Evolutionary conservation across 345 rosid species (phyloP), one percentile per base, ranked within the genome.

Genomic region (Salix arbutifolia): DNA sequence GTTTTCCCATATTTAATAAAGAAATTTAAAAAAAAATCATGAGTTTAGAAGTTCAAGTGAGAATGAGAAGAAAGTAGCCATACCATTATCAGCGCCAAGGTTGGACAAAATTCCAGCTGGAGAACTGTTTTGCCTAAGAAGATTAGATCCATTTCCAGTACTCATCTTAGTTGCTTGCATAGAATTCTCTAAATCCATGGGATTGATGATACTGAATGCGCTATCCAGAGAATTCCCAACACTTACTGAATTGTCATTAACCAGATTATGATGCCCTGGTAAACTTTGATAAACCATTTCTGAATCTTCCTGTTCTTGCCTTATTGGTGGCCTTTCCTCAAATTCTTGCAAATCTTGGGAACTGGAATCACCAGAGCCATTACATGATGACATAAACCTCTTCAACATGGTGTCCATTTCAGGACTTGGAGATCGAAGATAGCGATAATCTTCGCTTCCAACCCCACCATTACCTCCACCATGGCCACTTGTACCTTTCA

Each of bases 61-160:
- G 12, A 66, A 28, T 46, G 60, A 75, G 23, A 14, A 68, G 4
- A 69, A 60, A 61, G 19, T 40, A 70, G 53, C 23, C 65, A 48
- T 82, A 90, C 93, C 93, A 71, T 83, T 84, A 70, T 84, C 89
- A 44, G 83, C 78, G 78, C 74, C 79, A 19, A 77, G 71, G 66
- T 77, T 81, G 77, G 89, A 85, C 83, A 85, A 83, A 76, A 88
- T 31, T 71, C 83, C 89, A 74, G 93, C 84, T 13, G 93, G 89
- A 40, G 91, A 86, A 80, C 90, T 88, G 84, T 58, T 77, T 69
- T 85, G 91, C 84, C 89, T 71, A 17, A 67, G 62, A 42, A 86
- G 89, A 87, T 79, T 80, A 69, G 88, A 84, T 78, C 76, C 80
- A 79, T 80, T 80, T 44, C 66, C 60, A 13, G 74, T 6, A 16